phyloP scores from a whole-genome alignment of 371 early-diverging fungal species.

The Aphelidium insulamus region DNA sequence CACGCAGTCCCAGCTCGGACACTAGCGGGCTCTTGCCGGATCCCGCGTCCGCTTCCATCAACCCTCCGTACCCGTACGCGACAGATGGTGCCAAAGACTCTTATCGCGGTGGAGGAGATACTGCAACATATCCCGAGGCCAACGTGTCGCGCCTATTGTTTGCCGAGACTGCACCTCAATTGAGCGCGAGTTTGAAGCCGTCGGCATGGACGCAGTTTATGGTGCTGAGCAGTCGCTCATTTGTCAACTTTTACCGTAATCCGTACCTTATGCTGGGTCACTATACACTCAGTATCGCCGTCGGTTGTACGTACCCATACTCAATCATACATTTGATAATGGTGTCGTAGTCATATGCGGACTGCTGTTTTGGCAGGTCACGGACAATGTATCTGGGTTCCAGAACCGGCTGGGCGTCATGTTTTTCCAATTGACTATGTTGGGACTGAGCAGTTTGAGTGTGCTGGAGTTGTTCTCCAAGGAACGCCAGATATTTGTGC shows the following conservation, averaged over 20 bases:
- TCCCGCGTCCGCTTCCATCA: too few species aligned
- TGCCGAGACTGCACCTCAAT: too few species aligned
- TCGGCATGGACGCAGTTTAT: conserved; percentile 47
- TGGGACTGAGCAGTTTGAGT: conserved; percentile 55
- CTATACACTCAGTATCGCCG: conserved; percentile 42
- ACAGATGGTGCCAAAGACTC: too few species aligned
- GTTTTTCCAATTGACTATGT: conserved; percentile 56
- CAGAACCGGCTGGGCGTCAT: conserved; percentile 68
- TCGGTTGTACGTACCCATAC: conserved; percentile 26
- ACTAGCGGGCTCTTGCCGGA: too few species aligned
- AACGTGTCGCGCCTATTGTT: too few species aligned
- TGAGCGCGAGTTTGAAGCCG: too few species aligned
- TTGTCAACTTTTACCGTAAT: conserved; percentile 69
- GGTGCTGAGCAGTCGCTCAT: conserved; percentile 54
- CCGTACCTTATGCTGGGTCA: conserved; percentile 63
- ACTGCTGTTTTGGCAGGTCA: conserved; percentile 53
- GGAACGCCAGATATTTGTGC: conserved; percentile 49
- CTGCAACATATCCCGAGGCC: too few species aligned
- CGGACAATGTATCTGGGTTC: conserved; percentile 55
- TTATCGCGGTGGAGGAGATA: too few species aligned
- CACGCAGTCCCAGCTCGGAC: too few species aligned
- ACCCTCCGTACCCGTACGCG: too few species aligned
- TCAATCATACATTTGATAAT: conserved; percentile 3
- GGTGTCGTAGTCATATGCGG: conserved; percentile 34
- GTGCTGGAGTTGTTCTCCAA: conserved; percentile 44